Evolutionary conservation across 2,329 filamentous ascomycete genomes (phyloP).

Genomic region (Didymella lethalis): DNA sequence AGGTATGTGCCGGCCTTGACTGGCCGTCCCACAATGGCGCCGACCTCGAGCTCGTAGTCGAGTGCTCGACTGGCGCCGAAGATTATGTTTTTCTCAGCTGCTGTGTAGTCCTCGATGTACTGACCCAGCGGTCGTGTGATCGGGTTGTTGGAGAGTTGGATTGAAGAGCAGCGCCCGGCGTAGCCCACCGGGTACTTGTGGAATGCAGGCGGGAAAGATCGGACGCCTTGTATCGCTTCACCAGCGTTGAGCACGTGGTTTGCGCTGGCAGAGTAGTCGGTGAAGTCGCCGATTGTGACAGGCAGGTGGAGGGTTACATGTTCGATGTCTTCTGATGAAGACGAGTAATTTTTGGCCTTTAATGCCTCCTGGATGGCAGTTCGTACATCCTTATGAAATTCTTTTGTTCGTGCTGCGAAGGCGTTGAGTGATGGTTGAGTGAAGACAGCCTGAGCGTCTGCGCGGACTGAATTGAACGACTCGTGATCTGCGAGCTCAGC

Average conservation of each 20-base stretch:
- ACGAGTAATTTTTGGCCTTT: conserved; percentile 32
- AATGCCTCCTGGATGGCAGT: conserved; percentile 50
- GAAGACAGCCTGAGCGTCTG: conserved; percentile 39
- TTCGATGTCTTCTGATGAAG: conserved; percentile 44
- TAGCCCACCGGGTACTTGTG: conserved; percentile 59
- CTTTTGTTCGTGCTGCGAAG: conserved; percentile 58
- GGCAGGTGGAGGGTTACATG: conserved; percentile 63
- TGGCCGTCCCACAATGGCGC: conserved; percentile 55
- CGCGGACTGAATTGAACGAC: conserved; percentile 36
- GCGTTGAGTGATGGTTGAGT: conserved; percentile 54
- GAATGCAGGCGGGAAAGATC: conserved; percentile 38
- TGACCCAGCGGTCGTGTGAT: conserved; percentile 39
- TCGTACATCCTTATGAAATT: conserved; percentile 52
- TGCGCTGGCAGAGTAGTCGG: conserved; percentile 64
- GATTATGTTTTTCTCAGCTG: conserved; percentile 60
- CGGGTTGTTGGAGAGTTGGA: conserved; percentile 59
- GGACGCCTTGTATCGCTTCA: conserved; percentile 39
- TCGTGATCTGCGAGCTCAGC: conserved; percentile 51
- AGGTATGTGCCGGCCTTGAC: conserved; percentile 51
- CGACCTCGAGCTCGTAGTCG: conserved; percentile 62
- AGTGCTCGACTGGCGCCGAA: conserved; percentile 53
- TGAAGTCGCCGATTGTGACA: conserved; percentile 64
- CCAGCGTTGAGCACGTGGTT: conserved; percentile 63
- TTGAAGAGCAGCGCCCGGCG: conserved; percentile 62
- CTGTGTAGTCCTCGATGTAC: conserved; percentile 34